Base-by-base conservation (phyloP, 495 filamentous ascomycete species). In the Penicillium coffeae region DNA sequence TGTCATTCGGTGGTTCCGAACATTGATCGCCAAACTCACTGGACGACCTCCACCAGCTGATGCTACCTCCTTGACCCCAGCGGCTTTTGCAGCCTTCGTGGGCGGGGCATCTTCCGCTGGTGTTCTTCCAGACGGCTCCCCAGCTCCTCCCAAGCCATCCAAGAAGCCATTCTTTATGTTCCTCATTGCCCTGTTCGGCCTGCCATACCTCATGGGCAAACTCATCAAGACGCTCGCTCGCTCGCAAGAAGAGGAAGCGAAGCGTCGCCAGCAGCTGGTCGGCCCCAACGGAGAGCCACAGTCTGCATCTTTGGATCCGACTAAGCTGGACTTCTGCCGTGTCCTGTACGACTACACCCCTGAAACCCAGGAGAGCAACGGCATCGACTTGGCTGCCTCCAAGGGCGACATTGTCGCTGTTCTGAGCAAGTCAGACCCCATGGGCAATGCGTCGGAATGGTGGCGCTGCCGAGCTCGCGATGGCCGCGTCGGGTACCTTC, bases 91-190 rank as follows among this genome's bases (percentile, higher is more conserved):
- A 30, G 79, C 81, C 25, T 98, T 97, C 64, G 84, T 89, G 66
- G 65, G 65, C 38, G 69, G 72, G 14, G 67, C 67, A 14, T 62
- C 71, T 1, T 47, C 54, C n/a, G 49, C 70, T 15, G 55, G 67
- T 6, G 69, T 70, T 14, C 71, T 81, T 7, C 80, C 80, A 5
- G 81, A 83, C 68, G 74, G 75, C 36, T 65, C 73, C 0, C 71
- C 78, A 8, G 75, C 72, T 34, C 75, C 81, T 37, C 70, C 86
- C 3, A 85, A 82, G 48, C 90, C 92, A 3, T 93, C 87, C 51
- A 86, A 86, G 62, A 99, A 97, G 68, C 93, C 93, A 1, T 87
- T 99, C 60, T 76, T 97, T 57, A 88, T 99, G 77, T 99, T 99
- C 78, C 70, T 96, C 21, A 73, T 95, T 37, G 90, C 92, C 18